Evolutionary conservation across 2,329 filamentous ascomycete genomes (phyloP), one percentile per base, ranked within the genome.

Genomic region (Penicillium sp.): DNA sequence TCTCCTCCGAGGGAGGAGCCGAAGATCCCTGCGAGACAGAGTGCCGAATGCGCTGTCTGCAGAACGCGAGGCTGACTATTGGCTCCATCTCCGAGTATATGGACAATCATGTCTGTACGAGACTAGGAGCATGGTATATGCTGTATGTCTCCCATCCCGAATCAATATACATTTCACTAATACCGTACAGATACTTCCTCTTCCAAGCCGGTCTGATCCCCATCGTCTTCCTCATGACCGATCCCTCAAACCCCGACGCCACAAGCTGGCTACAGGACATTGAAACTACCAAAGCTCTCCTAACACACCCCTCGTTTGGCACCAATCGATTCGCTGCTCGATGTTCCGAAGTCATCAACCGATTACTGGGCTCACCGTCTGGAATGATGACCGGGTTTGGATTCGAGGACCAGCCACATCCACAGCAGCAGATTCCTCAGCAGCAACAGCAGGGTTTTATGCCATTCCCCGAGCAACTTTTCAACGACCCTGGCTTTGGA

Each of bases 131-230:
- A 40, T 74, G 72, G 72, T 75, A 75, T 52, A 71, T 73, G 60
- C 62, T 75, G 64, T 70, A 64, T 33, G 64, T 61, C 31, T 44
- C 15, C 4, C 33, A 18, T n/a, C 27, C 8, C 2, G 2, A 18
- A 3, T 3, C 6, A 28, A 33, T 3, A 31, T n/a, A n/a, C 12
- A 20, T n/a, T 24, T 35, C 18, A 42, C 46, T 56, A 46, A 53
- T 28, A 27, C 38, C 51, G 13, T 24, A 25, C 38, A 67, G 66
- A 9, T 74, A 75, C 56, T 75, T 75, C 54, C 66, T 75, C 33
- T 75, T 75, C 61, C 72, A 75, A 60, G 72, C 72, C 12, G 70
- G 66, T 20, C 55, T 75, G 2, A 72, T 75, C 40, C 72, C 72
- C 3, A 66, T 73, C 27, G 69, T 75, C 42, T 69, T 71, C 47